Percentiles rank a stretch among this genome's conserved stretches.
Evolutionary conservation across 2,329 filamentous ascomycete genomes (phyloP).

Genomic region (Penicillium hesseltinei): DNA sequence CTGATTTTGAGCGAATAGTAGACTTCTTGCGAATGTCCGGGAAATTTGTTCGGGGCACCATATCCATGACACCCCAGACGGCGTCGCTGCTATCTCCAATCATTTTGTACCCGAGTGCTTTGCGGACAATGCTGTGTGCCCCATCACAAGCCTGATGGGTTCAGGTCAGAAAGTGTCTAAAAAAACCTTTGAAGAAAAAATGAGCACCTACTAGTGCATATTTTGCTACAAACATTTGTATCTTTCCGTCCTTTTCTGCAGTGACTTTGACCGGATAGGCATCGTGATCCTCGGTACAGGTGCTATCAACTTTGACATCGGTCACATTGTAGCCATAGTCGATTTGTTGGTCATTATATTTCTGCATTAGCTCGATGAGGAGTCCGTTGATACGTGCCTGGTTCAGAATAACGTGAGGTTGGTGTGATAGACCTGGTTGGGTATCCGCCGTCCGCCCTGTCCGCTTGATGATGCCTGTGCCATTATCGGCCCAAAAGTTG

Average conservation of each 20-base stretch:
- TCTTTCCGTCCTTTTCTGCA: constrained; percentile 42
- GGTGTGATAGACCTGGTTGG: constrained; percentile 52
- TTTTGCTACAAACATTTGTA: constrained; percentile 48
- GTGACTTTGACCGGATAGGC: constrained; percentile 49
- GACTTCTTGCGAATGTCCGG: constrained; percentile 53
- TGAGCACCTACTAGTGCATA: constrained; percentile 50
- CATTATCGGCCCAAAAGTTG: constrained; percentile 54
- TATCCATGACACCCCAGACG: constrained; percentile 58
- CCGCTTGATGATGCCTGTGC: constrained; percentile 45
- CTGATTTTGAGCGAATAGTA: constrained; percentile 47
- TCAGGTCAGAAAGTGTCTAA: neutral
- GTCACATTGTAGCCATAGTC: constrained; percentile 57
- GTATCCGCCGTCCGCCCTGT: constrained; percentile 55
- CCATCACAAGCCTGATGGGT: constrained; percentile 48
- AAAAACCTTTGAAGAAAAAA: neutral
- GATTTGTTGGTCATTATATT: constrained; percentile 45
- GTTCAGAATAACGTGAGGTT: constrained; percentile 58
- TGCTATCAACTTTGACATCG: constrained; percentile 51
- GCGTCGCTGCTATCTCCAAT: constrained; percentile 58
- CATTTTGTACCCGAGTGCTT: constrained; percentile 51
- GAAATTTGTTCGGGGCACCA: constrained; percentile 50
- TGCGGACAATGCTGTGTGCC: constrained; percentile 43
- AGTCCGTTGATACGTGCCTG: constrained; percentile 56
- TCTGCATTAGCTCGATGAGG: constrained; percentile 53
- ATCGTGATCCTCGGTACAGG: constrained; percentile 33